Evolutionary conservation across 108 stramenopile species (phyloP).

Genomic region (Epipyxis sp.): DNA sequence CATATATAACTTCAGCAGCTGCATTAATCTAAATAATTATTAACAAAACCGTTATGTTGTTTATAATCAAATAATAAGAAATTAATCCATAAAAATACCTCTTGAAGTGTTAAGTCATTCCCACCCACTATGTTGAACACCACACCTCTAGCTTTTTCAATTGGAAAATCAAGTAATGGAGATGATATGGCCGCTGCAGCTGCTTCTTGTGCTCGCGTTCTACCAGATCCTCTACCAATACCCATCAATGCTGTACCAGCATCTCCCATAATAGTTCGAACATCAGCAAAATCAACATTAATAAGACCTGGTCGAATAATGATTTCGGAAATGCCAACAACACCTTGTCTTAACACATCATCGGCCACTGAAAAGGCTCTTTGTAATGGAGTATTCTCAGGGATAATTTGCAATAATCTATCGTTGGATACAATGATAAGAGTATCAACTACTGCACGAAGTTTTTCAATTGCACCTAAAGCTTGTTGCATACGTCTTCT

Average conservation of each 20-base stretch:
- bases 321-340: conserved; percentile 85
- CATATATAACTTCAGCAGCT: conserved; percentile 81
- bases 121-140: conserved; percentile 87
- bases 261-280: conserved; percentile 80
- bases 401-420: conserved; percentile 82
- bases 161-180: conserved; percentile 77
- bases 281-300: conserved; percentile 90
- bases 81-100: too few species aligned
- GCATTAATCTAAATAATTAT: conserved; percentile 52
- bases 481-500: conserved; percentile 77
- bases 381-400: conserved; percentile 80
- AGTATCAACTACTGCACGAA: conserved; percentile 76
- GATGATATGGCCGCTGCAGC: conserved; percentile 79
- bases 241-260: conserved; percentile 88
- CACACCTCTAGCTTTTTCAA: conserved; percentile 79
- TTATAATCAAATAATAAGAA: background rate
- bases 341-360: conserved; percentile 83
- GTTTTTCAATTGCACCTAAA: conserved; percentile 65
- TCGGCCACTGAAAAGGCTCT: conserved; percentile 81
- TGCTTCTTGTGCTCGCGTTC: conserved; percentile 79
- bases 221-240: conserved; percentile 69
- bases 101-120: conserved; percentile 74
- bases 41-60: background rate
- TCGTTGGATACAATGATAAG: conserved; percentile 87
- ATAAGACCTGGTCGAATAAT: conserved; percentile 81